phyloP scores from a whole-genome alignment of 192 early-diverging fungal species.

The Cetraspora pellucida region DNA sequence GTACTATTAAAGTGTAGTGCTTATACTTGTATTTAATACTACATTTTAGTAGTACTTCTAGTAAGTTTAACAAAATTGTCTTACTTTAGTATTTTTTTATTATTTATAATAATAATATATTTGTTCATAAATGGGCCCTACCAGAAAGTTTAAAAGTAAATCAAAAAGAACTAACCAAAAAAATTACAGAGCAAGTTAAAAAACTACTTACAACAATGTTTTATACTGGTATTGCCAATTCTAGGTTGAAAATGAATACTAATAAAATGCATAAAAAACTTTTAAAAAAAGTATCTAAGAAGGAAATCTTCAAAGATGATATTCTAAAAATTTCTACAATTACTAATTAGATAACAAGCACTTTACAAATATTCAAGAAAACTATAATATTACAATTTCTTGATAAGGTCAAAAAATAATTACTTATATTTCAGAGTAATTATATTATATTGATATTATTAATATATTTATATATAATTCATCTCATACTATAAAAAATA shows the following conservation, averaged over 20 bases:
- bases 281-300: neutral
- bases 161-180: neutral
- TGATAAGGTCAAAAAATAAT: neutral
- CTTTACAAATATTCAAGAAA: neutral
- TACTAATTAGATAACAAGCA: neutral
- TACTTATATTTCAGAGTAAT: no score
- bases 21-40: no score
- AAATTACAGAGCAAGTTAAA: neutral
- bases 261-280: neutral
- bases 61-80: no score
- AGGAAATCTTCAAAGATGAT: neutral
- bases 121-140: neutral
- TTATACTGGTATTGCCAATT: neutral
- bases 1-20: no score
- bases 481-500: no score
- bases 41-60: no score
- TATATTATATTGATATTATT: no score
- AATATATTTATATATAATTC: no score
- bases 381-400: neutral
- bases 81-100: no score
- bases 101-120: neutral
- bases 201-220: neutral
- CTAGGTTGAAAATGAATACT: constrained; percentile 9
- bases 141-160: neutral
- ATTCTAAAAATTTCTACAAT: neutral